These are phyloP conservation scores for Paramarasmius palmivorus DNA, from an alignment of 1,284 basidiomycete species.

Conservation along the genomic window DNA sequence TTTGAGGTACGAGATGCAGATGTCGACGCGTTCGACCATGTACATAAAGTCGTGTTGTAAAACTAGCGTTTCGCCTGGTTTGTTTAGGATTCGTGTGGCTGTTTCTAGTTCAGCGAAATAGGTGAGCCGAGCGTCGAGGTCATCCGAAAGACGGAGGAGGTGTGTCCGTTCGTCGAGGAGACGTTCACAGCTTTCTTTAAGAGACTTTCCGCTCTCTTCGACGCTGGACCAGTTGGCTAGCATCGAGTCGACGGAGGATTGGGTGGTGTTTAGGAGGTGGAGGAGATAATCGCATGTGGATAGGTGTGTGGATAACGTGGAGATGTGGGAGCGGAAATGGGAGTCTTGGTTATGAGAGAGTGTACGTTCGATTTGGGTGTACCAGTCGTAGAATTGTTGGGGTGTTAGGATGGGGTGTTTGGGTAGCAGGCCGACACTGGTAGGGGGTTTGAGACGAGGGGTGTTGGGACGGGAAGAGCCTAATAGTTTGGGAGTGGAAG, in stretches of 20 bases:
- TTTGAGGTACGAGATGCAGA: constrained; percentile 87
- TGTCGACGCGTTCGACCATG: constrained; percentile 91
- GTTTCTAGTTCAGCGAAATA: constrained; percentile 92
- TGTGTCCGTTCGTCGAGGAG: constrained; percentile 87
- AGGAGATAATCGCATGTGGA: constrained; percentile 73
- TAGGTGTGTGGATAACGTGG: constrained; percentile 71
- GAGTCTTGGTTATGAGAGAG: constrained; percentile 91
- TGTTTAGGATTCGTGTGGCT: constrained; percentile 88
- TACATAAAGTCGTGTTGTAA: constrained; percentile 87
- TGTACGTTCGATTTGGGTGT: constrained; percentile 80
- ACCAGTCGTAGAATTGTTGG: constrained; percentile 96
- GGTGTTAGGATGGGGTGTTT: constrained; percentile 79
- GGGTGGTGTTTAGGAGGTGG: constrained; percentile 70
- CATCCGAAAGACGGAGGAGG: constrained; percentile 75
- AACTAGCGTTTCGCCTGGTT: constrained; percentile 88
- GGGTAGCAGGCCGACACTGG: constrained; percentile 52
- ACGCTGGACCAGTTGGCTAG: constrained; percentile 81
- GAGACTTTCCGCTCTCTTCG: constrained; percentile 82
- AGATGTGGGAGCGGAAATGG: constrained; percentile 83
- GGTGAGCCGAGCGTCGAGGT: constrained; percentile 74
- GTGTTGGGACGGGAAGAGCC: constrained; percentile 17
- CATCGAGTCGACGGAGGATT: constrained; percentile 73
- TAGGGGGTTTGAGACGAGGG: constrained; percentile 30
- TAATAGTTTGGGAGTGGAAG: constrained; percentile 22
- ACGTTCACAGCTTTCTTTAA: constrained; percentile 89